Conservation (phyloP, 108 stramenopile species). For the Heterococcus sp. region DNA sequence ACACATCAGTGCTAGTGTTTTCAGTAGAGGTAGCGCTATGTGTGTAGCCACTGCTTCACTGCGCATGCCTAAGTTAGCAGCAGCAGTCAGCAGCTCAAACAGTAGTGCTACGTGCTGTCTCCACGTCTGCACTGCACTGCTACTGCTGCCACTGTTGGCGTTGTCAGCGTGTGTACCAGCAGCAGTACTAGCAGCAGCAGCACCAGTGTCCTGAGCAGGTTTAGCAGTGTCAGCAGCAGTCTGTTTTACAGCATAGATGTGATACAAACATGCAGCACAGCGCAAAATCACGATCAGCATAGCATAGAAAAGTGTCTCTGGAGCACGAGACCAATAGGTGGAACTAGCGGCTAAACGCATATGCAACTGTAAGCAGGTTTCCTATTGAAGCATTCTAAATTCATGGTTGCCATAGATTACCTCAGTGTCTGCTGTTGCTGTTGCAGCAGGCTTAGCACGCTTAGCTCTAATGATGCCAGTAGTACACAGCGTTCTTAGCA, state of each 20-base stretch:
- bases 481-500: slow-evolving; percentile 11
- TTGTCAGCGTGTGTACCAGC: no score
- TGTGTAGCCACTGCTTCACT: slow-evolving; percentile 9
- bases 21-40: slow-evolving; percentile 6
- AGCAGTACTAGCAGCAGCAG: background rate
- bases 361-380: background rate
- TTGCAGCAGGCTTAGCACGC: background rate
- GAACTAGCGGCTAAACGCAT: background rate
- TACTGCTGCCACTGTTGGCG: background rate
- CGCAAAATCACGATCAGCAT: background rate
- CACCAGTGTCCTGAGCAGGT: background rate
- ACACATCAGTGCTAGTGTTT: background rate
- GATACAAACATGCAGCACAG: background rate
- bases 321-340: background rate
- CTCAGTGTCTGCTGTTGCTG: no score
- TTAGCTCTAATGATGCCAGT: background rate
- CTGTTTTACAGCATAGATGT: background rate
- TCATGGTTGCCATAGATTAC: no score
- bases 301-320: background rate
- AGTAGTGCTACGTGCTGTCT: slow-evolving; percentile 3
- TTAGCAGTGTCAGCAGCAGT: background rate
- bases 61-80: background rate
- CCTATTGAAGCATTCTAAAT: no score
- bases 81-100: background rate
- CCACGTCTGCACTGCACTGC: slow-evolving; percentile 2